Base-by-base conservation (phyloP, 2,329 filamentous ascomycete genomes). In the Nigrospora osmanthi region DNA sequence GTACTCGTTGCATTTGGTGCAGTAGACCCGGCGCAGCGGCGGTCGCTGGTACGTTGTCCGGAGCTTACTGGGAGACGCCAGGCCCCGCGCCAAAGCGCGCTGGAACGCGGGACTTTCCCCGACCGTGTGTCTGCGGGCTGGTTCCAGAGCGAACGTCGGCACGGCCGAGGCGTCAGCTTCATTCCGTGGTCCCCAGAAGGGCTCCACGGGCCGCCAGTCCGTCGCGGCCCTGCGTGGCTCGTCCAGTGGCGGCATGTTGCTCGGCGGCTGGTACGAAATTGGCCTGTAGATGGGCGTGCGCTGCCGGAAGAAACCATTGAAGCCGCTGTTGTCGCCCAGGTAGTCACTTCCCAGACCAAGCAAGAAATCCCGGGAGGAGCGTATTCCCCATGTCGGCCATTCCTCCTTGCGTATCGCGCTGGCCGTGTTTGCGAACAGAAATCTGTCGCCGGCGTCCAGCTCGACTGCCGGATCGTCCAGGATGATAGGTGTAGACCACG, bases 1-100 rank as follows among this genome's bases (percentile, higher is more conserved):
- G 49, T 91, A 83, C 56, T 89, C 86, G 52, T 83, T 81, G 68
- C 90, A 96, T 54, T 85, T 78, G 15, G 73, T 70, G 63, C 90
- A 96, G 59, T 80, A 83, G 41, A 89, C 83, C 53, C 88, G 86
- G 19, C 81, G 78, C 42, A 88, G 76, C 19, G 80, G 77, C 17
- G 72, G 70, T 23, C 74, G 66, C 47, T 75, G 74, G 46, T 76
- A 76, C 1, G 71, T 63, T 1, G 70, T 62, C 37, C 68, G 62
- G 23, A 66, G 58, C 49, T 68, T 67, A 4, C 62, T 57, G 7
- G 73, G 70, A 9, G 72, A 71, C 17, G 65, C 69, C 23, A 69
- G 58, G 0, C 62, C 58, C 47, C 66, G 60, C n/a, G 66, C 59
- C 19, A 63, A 58, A 19, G 61, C 62, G 15, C 65, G 64, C 1